Base-by-base conservation (phyloP, 2,329 filamentous ascomycete genomes). In the Bipolaris cookei region DNA sequence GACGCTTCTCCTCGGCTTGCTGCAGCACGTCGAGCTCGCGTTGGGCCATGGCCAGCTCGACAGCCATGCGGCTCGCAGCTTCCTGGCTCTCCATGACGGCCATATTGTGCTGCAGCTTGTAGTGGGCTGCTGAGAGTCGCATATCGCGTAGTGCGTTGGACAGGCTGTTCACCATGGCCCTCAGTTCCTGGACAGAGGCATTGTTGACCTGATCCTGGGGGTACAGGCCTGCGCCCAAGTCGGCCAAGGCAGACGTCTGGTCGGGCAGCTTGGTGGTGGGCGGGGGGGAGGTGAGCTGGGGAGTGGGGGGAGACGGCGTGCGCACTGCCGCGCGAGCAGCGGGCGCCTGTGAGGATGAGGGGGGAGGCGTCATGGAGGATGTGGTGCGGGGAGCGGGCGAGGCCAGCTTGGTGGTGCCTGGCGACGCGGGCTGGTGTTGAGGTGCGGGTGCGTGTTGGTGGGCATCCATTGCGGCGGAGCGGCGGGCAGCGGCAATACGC, bases 11-110 rank as follows among this genome's bases (percentile, higher is more conserved):
- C 70, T 95, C 90, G 13, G 88, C 87, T 60, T 84, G 83, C 58
- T 92, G 89, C 25, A 97, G 80, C 11, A 93, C 90, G 60, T 97
- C 90, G 18, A 96, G 89, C 76, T 97, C 92, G 20, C 90, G 85
- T 61, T 91, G 86, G n/a, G 89, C 90, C 86, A 97, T 93, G 63
- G 95, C 90, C 68, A 96, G 90, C 76, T 97, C 94, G 4, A 97
- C 93, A 34, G 88, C 90, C 65, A 94, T 92, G 23, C 92, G 88
- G 76, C 96, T 93, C 8, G 91, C 86, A 28, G 92, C 89, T 66
- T 96, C 92, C 46, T 89, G 88, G 52, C 90, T 92, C 70, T 96
- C 91, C 63, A 97, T 88, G 49, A 86, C 88, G 25, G 96, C 84
- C 70, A 97, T 84, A 67, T 89, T 92, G 72, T 93, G 90, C 75